Evolutionary conservation across 495 filamentous ascomycete genomes (phyloP).

Genomic region (Aspergillus olivimuriae): DNA sequence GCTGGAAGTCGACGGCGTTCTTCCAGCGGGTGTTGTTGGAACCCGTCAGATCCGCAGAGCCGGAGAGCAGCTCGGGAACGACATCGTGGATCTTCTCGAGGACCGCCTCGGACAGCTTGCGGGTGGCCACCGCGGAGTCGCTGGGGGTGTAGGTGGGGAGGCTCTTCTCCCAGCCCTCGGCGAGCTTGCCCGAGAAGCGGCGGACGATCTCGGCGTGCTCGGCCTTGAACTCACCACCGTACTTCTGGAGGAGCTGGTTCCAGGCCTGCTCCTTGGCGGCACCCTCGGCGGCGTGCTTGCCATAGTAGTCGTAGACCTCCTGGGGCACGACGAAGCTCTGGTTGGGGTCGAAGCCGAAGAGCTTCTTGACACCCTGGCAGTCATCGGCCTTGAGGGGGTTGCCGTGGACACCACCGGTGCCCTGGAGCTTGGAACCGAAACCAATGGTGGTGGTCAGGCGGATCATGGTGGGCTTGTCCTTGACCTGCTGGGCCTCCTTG

Average conservation of each 20-base stretch:
- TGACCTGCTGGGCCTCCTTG: conserved; percentile 75
- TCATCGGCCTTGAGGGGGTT: conserved; percentile 92
- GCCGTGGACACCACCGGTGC: conserved; percentile 93
- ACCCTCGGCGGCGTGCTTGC: conserved; percentile 72
- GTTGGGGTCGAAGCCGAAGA: conserved; percentile 94
- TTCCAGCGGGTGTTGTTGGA: conserved; percentile 99
- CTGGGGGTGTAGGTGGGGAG: conserved; percentile 87
- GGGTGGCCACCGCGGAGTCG: conserved; percentile 79
- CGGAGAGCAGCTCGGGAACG: conserved; percentile 88
- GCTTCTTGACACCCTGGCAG: conserved; percentile 80
- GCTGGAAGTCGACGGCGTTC: conserved; percentile 96
- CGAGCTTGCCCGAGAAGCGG: conserved; percentile 75
- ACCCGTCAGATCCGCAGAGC: conserved; percentile 94
- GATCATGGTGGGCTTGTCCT: conserved; percentile 93
- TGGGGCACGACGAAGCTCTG: conserved; percentile 91
- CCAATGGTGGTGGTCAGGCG: conserved; percentile 97
- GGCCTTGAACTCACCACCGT: conserved; percentile 65
- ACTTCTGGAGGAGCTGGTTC: conserved; percentile 89
- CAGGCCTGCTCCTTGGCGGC: conserved; percentile 91
- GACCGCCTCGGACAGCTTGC: conserved; percentile 93
- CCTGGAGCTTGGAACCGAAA: conserved; percentile 88
- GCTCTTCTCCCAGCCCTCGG: conserved; percentile 94
- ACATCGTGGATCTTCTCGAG: conserved; percentile 79
- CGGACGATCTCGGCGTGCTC: conserved; percentile 76
- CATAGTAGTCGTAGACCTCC: conserved; percentile 87